Percentiles rank a stretch among this genome's conserved stretches.
phyloP scores from a whole-genome alignment of 225 moss, liverwort and hornwort species.

The Bryum argenteum region DNA sequence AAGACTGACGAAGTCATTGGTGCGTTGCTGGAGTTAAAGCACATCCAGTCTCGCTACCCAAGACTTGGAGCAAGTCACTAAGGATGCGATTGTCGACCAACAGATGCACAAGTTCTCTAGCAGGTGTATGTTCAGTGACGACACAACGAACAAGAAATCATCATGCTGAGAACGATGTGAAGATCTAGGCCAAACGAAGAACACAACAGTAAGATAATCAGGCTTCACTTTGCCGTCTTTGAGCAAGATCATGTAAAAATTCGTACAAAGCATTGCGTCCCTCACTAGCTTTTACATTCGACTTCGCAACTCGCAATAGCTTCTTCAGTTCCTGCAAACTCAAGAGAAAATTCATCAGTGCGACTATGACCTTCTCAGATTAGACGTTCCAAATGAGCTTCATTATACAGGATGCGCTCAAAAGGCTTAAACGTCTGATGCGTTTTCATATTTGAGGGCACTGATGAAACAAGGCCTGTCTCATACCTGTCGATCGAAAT shows the following conservation, averaged over 20 bases:
- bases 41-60: conserved; percentile 16
- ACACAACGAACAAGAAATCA: neutral
- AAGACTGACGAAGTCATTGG: neutral
- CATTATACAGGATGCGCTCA: too few relatives aligned
- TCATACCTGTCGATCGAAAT: conserved; percentile 60
- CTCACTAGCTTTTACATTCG: conserved; percentile 33
- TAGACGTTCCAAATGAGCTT: too few relatives aligned
- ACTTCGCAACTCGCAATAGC: conserved; percentile 48
- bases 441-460: neutral
- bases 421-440: neutral
- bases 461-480: neutral
- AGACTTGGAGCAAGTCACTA: conserved; percentile 36
- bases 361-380: neutral
- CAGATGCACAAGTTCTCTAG: conserved; percentile 16
- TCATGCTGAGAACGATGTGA: neutral
- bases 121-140: neutral
- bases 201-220: conserved; percentile 22
- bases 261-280: conserved; percentile 37
- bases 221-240: conserved; percentile 33
- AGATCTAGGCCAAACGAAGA: neutral
- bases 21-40: conserved; percentile 7
- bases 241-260: conserved; percentile 48
- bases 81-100: conserved; percentile 29
- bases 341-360: neutral
- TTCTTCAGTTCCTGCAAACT: conserved; percentile 50